Conservation (phyloP, 1,284 basidiomycete genomes). For the Caloboletus inedulis region DNA sequence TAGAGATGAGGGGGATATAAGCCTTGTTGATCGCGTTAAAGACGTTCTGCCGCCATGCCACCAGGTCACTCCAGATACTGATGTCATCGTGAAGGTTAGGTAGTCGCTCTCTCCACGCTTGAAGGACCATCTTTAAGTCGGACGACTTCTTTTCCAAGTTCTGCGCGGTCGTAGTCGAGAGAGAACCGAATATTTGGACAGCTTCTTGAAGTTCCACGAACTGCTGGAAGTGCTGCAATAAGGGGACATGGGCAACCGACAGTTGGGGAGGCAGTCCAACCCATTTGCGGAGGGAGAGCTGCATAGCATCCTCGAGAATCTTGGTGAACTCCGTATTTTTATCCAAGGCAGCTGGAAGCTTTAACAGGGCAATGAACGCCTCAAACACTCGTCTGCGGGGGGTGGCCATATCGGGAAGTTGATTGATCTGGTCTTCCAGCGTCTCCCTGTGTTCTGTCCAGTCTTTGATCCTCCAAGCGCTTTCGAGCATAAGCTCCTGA, state of each 20-base stretch:
- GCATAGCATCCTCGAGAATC: conserved; percentile 95
- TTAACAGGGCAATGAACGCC: conserved; percentile 86
- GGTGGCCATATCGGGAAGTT: conserved; percentile 83
- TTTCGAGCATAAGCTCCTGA: conserved; percentile 90
- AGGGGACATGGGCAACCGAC: conserved; percentile 89
- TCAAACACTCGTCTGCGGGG: conserved; percentile 95
- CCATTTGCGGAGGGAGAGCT: conserved; percentile 96
- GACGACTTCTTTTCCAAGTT: conserved; percentile 95
- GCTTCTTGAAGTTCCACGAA: conserved; percentile 98
- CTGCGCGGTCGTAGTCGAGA: conserved; percentile 82
- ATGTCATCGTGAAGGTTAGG: conserved; percentile 98
- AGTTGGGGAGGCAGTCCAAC: conserved; percentile 82
- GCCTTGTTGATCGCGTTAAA: conserved; percentile 95
- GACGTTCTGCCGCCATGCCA: conserved; percentile 95
- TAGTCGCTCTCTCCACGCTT: conserved; percentile 95
- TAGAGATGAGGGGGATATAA: conserved; percentile 86
- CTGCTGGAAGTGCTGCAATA: conserved; percentile 98
- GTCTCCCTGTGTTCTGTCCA: conserved; percentile 82
- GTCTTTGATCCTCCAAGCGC: conserved; percentile 93
- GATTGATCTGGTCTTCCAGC: conserved; percentile 83
- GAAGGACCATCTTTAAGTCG: conserved; percentile 94
- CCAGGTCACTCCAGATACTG: conserved; percentile 97
- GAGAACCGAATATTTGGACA: conserved; percentile 88
- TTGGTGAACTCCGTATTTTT: conserved; percentile 81
- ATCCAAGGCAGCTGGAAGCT: conserved; percentile 60